Evolutionary conservation across 108 stramenopile species (phyloP).

Genomic region (Nitzschia sp.): DNA sequence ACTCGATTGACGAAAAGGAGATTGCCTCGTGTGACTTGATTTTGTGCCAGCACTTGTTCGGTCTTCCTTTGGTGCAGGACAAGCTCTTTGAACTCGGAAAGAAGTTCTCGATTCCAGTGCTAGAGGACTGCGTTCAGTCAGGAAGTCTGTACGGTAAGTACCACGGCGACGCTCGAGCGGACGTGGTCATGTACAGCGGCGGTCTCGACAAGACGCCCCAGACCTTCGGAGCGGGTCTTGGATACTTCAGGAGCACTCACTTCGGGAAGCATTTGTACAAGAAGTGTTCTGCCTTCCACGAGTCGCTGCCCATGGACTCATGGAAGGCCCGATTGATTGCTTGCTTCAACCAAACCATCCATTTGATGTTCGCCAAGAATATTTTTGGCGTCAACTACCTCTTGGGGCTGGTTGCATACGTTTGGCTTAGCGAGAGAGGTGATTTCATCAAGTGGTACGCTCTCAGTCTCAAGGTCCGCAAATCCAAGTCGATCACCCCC

Average conservation of each 20-base stretch:
- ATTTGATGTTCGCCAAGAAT: constrained; percentile 26
- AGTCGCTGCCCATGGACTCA: constrained; percentile 16
- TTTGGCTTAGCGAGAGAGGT: constrained; percentile 20
- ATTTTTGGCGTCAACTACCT: constrained; percentile 15
- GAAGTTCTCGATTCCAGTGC: constrained; percentile 19
- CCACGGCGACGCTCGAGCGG: constrained; percentile 19
- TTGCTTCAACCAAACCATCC: constrained; percentile 18
- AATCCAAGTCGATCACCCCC: constrained; percentile 22
- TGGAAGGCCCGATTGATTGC: constrained; percentile 15
- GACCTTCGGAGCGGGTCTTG: constrained; percentile 19
- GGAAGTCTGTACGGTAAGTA: constrained; percentile 25
- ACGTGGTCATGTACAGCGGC: constrained; percentile 26
- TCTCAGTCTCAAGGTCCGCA: constrained; percentile 19
- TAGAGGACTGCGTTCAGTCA: constrained; percentile 29
- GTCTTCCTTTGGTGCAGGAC: constrained; percentile 18
- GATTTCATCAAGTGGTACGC: constrained; percentile 28
- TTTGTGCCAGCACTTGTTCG: constrained; percentile 28
- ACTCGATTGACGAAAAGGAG: constrained; percentile 27
- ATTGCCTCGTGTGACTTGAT: constrained; percentile 19
- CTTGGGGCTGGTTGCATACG: constrained; percentile 24
- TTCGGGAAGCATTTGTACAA: constrained; percentile 12
- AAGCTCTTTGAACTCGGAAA: constrained; percentile 8
- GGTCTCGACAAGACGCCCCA: constrained; percentile 34
- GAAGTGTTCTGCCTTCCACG: constrained; percentile 3
- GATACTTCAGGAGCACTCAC: constrained; percentile 16